Evolutionary conservation across 306 rosid genomes (phyloP).

Genomic region (Dicorynia guianensis): DNA sequence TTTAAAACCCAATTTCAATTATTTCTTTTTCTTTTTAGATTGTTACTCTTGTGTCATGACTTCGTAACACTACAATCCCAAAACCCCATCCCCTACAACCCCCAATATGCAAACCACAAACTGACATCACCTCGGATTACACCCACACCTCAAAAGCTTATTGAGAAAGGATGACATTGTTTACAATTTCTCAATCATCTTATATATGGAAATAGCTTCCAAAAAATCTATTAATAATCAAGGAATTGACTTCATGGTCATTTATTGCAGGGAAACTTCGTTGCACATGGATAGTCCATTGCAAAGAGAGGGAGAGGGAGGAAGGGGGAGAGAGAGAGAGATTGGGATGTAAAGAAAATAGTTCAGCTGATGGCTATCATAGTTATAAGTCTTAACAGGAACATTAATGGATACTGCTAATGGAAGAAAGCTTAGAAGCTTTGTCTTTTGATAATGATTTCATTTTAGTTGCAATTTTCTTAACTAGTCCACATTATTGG

Average conservation of each 20-base stretch:
- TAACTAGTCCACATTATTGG: constrained; percentile 74
- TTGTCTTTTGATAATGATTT: constrained; percentile 63
- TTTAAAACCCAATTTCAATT: too few species aligned
- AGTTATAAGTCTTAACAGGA: constrained; percentile 34
- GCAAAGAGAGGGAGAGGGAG: too few species aligned
- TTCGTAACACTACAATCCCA: too few species aligned
- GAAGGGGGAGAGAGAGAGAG: too few species aligned
- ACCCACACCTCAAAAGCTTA: too few species aligned
- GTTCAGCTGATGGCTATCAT: constrained; percentile 26
- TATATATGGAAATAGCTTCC: constrained; percentile 57
- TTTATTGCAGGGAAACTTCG: constrained; percentile 25
- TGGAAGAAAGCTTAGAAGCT: constrained; percentile 51
- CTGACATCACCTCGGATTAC: too few species aligned
- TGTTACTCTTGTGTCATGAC: too few species aligned
- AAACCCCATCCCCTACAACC: too few species aligned
- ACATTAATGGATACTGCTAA: constrained; percentile 70
- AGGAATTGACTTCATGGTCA: constrained; percentile 52
- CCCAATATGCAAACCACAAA: too few species aligned
- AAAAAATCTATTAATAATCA: constrained; percentile 65
- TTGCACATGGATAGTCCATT: constrained; percentile 10
- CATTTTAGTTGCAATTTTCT: constrained; percentile 61
- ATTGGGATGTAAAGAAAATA: constrained; percentile 27
- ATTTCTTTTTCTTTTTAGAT: too few species aligned
- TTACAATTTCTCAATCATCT: constrained; percentile 71
- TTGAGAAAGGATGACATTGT: constrained; percentile 70